A percentile compares a stretch with the other conserved stretches of the same genome.
These are phyloP conservation scores for Fusarium pseudocircinatum DNA, from an alignment of 2,329 filamentous ascomycete species.

Conservation along the genomic window DNA sequence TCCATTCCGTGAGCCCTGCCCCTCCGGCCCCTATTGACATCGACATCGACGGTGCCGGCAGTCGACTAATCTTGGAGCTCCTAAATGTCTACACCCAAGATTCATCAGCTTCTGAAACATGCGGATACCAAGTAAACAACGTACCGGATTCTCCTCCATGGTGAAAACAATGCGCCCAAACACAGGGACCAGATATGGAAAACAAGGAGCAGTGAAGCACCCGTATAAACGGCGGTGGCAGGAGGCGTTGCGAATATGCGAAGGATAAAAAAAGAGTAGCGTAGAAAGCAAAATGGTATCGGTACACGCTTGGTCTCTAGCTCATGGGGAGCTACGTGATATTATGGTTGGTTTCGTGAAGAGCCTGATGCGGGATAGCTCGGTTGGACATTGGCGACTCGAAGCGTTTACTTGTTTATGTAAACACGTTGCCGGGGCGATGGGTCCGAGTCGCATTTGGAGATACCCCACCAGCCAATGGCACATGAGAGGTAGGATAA, in stretches of 20 bases:
- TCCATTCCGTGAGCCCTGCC: slow-evolving; percentile 62
- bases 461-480: slow-evolving; percentile 5
- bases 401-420: slow-evolving; percentile 40
- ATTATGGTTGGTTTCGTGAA: slow-evolving; percentile 37
- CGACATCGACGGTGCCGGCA: slow-evolving; percentile 43
- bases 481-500: too few relatives aligned
- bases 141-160: slow-evolving; percentile 50
- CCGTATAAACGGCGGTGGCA: slow-evolving; percentile 31
- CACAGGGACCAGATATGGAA: slow-evolving; percentile 43
- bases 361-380: slow-evolving; percentile 37
- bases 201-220: slow-evolving; percentile 52
- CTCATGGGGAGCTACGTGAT: slow-evolving; percentile 36
- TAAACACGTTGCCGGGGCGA: slow-evolving; percentile 33
- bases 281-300: slow-evolving; percentile 15
- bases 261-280: background rate
- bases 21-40: slow-evolving; percentile 43
- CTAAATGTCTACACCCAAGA: slow-evolving; percentile 39
- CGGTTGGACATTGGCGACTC: slow-evolving; percentile 41
- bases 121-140: slow-evolving; percentile 1
- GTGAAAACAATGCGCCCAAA: slow-evolving; percentile 36
- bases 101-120: slow-evolving; percentile 6
- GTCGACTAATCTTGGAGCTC: slow-evolving; percentile 46
- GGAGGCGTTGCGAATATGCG: slow-evolving; percentile 40
- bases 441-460: background rate
- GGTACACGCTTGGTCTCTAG: slow-evolving; percentile 1